phyloP scores from a whole-genome alignment of 1,284 basidiomycete genomes.

The Hymenochaete sp. region DNA sequence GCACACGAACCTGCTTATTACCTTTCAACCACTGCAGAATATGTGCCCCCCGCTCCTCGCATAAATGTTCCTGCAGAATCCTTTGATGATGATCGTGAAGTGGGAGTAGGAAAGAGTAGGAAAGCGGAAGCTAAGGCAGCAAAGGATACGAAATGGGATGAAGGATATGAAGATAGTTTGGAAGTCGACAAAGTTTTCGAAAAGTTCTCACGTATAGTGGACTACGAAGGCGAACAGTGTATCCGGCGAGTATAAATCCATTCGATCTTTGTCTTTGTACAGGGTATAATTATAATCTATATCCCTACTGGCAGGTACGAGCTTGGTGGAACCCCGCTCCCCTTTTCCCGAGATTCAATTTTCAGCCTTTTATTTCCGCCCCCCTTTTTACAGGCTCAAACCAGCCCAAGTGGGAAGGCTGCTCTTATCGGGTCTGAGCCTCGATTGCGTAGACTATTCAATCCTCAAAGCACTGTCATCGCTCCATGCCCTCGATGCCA shows the following conservation, averaged over 20 bases:
- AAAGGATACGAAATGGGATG: constrained; percentile 36
- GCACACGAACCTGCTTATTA: constrained; percentile 54
- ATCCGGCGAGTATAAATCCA: constrained; percentile 45
- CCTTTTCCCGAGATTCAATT: constrained; percentile 61
- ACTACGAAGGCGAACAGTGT: constrained; percentile 64
- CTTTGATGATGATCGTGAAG: constrained; percentile 32
- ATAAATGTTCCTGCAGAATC: constrained; percentile 32
- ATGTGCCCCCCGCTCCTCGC: constrained; percentile 49
- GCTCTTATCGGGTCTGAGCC: too few species aligned
- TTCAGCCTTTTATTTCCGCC: constrained; percentile 64
- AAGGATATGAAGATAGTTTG: constrained; percentile 71
- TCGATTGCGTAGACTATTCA: constrained; percentile 47
- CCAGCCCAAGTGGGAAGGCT: too few species aligned
- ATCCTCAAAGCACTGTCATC: constrained; percentile 26
- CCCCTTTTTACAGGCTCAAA: too few species aligned
- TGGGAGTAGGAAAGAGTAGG: constrained; percentile 24
- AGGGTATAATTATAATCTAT: neutral
- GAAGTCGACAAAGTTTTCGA: constrained; percentile 72
- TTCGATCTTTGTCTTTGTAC: constrained; percentile 6
- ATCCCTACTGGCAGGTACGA: constrained; percentile 60
- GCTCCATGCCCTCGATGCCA: constrained; percentile 54
- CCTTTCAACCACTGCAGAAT: constrained; percentile 63
- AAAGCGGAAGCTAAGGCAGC: constrained; percentile 17
- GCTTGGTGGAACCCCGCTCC: constrained; percentile 61
- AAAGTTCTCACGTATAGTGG: constrained; percentile 63